Percentiles rank a stretch among this genome's conserved stretches.
These are phyloP conservation scores for Vitis hybrid DNA, from an alignment of 177 flowering plant genomes.

Conservation along the genomic window DNA sequence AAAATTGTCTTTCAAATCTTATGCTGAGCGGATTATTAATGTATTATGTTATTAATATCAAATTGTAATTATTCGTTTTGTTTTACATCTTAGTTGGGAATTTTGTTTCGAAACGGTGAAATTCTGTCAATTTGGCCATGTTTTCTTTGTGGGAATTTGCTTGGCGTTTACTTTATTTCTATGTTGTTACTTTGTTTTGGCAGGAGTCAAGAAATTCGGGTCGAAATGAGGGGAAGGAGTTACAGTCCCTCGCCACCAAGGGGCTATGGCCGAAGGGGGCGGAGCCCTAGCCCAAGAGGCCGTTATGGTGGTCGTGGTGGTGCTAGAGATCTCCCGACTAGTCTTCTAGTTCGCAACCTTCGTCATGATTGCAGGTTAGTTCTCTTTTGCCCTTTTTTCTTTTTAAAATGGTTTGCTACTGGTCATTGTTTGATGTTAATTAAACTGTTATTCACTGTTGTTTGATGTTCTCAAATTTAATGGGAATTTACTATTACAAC, in stretches of 20 bases:
- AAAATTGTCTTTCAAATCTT: too few relatives aligned
- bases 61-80: too few relatives aligned
- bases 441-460: neutral
- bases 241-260: conserved; percentile 50
- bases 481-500: too few relatives aligned
- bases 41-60: too few relatives aligned
- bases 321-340: conserved; percentile 46
- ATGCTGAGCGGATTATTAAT: too few relatives aligned
- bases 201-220: neutral
- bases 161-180: neutral
- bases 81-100: too few relatives aligned
- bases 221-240: conserved; percentile 43
- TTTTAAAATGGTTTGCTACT: neutral
- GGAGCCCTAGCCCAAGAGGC: conserved; percentile 56
- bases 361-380: conserved; percentile 52
- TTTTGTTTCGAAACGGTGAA: too few relatives aligned
- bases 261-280: conserved; percentile 42
- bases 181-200: neutral
- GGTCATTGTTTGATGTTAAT: neutral
- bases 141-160: too few relatives aligned
- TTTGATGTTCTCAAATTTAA: too few relatives aligned
- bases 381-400: neutral
- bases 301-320: conserved; percentile 36
- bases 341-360: conserved; percentile 54
- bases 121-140: too few relatives aligned